Percentiles rank a stretch among this genome's conserved stretches.
These are phyloP conservation scores for Ilex paraguariensis DNA, from an alignment of 305 asterid species.

Conservation along the genomic window DNA sequence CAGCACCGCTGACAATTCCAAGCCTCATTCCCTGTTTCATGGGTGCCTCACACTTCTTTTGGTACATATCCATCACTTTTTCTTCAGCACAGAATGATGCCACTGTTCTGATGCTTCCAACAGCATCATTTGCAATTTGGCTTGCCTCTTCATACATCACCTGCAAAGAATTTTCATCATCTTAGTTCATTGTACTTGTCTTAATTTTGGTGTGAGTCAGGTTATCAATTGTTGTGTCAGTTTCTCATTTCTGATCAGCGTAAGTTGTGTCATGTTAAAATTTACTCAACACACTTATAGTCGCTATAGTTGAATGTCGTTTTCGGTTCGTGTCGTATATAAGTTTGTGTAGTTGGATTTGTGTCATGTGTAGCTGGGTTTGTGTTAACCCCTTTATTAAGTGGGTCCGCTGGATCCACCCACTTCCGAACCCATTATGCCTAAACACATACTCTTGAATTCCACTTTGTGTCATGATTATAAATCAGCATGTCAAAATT, in stretches of 20 bases:
- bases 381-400: no score
- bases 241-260: background rate
- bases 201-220: no score
- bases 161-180: conserved; percentile 12
- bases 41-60: conserved; percentile 29
- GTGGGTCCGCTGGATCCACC: no score
- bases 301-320: background rate
- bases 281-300: background rate
- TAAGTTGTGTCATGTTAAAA: background rate
- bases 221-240: no score
- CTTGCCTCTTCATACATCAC: conserved; percentile 44
- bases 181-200: no score
- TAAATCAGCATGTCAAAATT: no score
- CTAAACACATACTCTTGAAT: no score
- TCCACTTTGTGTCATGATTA: no score
- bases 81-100: conserved; percentile 52
- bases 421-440: no score
- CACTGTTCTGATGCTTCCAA: conserved; percentile 52
- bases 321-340: no score
- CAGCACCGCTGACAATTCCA: conserved; percentile 38
- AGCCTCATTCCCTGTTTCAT: conserved; percentile 24
- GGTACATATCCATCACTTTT: conserved; percentile 46
- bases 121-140: conserved; percentile 57
- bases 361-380: no score
- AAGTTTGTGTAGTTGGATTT: no score